Base-by-base conservation (phyloP, 2,329 filamentous ascomycete species). In the Magnaporthiopsis incrustans region DNA sequence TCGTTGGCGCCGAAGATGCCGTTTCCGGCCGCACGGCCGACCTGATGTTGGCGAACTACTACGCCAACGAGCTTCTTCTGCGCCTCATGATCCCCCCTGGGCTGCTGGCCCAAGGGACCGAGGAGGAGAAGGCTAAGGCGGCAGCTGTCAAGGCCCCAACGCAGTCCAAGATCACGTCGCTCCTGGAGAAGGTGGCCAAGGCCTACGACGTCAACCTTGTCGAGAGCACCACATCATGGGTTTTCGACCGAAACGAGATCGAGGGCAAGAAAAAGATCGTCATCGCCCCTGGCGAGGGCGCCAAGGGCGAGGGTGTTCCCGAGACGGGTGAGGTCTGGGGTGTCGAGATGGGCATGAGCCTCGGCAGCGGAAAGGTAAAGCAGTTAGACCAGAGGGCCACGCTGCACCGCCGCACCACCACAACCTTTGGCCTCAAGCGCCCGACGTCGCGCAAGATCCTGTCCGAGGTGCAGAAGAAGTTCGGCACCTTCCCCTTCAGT, bases 251-350 rank as follows among this genome's bases (percentile, higher is more conserved):
- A 76, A 97, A 98, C 78, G 95, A 99, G 78, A 98, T 99, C 68
- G 95, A 99, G 82, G 90, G 91, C 72, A 76, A 89, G 83, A 97
- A 97, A 88, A 98, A 97, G 87, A 97, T 99, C 73, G 95, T 99
- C 69, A 82, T 99, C 65, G 85, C 92, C 30, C 90, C 92, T 44
- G 85, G 88, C 62, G 92, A 97, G 72, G 91, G 91, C 69, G 87
- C 90, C 74, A 96, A 92, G 81, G 94, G 94, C 65, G 95, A 99
- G 67, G 95, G 95, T 73, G 78, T 87, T 65, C 90, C 95, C 65
- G 94, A 96, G 73, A 80, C 96, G 65, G 89, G 91, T 69, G 95
- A 99, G 76, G 93, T 96, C 67, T 99, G 95, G 95, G 95, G 95
- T 77, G 91, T 99, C 64, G 95, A 99, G 83, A 87, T 97, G 75